phyloP scores from a whole-genome alignment of 331 rosid genomes.

The Malus hybrid region DNA sequence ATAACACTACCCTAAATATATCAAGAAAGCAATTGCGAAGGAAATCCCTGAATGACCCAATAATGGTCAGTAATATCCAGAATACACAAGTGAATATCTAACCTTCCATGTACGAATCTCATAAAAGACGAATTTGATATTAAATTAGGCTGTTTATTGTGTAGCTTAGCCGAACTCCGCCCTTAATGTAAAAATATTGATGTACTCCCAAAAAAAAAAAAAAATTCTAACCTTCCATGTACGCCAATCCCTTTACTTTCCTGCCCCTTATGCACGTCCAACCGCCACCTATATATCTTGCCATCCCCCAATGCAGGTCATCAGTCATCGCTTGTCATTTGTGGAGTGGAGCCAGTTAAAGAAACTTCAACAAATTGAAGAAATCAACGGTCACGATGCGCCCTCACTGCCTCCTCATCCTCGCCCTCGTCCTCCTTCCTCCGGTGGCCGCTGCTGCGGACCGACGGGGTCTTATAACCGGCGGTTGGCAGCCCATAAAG shows the following conservation, averaged over 20 bases:
- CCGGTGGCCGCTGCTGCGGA: background rate
- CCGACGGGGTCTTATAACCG: constrained; percentile 1
- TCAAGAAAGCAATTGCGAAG: too few species aligned
- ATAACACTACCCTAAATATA: too few species aligned
- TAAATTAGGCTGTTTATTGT: too few species aligned
- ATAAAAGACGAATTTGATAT: too few species aligned
- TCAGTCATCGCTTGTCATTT: background rate
- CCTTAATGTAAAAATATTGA: too few species aligned
- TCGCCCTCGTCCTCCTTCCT: background rate
- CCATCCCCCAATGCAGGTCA: background rate
- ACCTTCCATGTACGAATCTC: too few species aligned
- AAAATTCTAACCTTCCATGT: background rate
- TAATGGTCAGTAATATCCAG: background rate
- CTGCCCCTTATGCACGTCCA: background rate
- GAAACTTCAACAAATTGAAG: background rate
- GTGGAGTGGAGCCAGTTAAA: background rate
- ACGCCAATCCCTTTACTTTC: background rate
- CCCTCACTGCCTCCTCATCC: background rate
- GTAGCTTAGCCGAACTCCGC: too few species aligned
- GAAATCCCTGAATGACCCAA: too few species aligned
- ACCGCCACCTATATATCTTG: background rate
- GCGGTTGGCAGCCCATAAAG: constrained; percentile 36
- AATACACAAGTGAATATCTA: background rate
- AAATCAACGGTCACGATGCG: constrained; percentile 2
- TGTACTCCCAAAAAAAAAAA: too few species aligned